Evolutionary conservation across 805 yeast species (phyloP), one percentile per base, ranked within the genome.

Genomic region (Citeromyces nyonsensis): DNA sequence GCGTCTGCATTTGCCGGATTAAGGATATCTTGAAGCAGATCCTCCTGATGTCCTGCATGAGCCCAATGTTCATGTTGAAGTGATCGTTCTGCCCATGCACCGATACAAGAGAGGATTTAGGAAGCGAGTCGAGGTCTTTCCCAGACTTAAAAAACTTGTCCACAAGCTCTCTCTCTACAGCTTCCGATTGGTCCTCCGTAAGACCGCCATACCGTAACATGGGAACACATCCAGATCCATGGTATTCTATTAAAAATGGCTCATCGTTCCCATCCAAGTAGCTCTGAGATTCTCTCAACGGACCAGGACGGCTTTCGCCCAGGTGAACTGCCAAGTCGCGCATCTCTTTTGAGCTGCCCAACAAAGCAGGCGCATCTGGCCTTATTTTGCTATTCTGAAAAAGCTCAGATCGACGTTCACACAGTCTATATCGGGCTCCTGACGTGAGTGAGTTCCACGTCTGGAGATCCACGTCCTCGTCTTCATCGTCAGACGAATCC

Each of bases 1-100:
- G 82, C 12, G 79, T 79, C 53, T 91, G 97, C 78, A 91, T 78
- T 47, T 86, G 86, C 41, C 95, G 63, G 36, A 91, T 82, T 31
- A 85, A 57, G 4, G 88, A 75, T 13, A 91, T 82, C 50, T 86
- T 86, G 56, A 84, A 81, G 49, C 96, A 86, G 4, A 83, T 63
- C 40, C 76, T 80, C 36, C 98, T 61, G 25, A 91, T 80, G 42
- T 84, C 84, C 55, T 88, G 96, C 63, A 91, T 82, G 40, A 78
- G 69, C 2, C 62, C 56, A 29, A 91, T 74, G 43, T 86, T 91
- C 13, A 66, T 63, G 42, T 69, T 62, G 35, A 82, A 57, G 6
- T 71, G 57, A 10, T 65, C 61, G 35, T 73, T 70, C 31, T 84
- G 58, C 0, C 94, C 94, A 11, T 61, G 59, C 10, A 60, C 52